Evolutionary conservation across 176 grass and related monocot species (phyloP), one percentile per base, ranked within the genome.

Genomic region (Echinochloa phyllopogon): DNA sequence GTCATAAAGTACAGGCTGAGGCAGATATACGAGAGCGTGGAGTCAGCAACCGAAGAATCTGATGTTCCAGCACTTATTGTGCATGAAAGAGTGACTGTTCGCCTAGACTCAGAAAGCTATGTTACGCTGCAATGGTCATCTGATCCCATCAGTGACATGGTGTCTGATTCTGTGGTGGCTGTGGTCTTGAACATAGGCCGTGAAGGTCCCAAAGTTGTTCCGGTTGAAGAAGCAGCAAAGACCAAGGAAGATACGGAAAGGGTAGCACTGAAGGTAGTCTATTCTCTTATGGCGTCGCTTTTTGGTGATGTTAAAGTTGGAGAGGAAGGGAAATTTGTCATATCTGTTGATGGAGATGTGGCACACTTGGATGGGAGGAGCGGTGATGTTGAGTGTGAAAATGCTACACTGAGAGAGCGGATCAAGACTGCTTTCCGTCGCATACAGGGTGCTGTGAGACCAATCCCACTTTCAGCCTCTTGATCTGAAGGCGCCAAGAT

Each of bases 101-200:
- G 78, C 76, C 87, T 85, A 41, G 96, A 98, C 29, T 90, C 93
- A 53, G 93, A 95, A 56, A 98, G 90, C 20, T 98, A 92, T 67
- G 85, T 92, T 42, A 91, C 92, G 4, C 80, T 98, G 87, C 93
- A 93, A 72, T 98, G 91, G 96, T 82, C 87, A 47, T 92, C 93
- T 0, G 91, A 98, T 77, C 91, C 96, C 43, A 94, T 98, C 17
- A 98, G 96, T 9, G 96, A 98, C 82, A 95, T 98, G 96, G 96
- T 98, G 29, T 98, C 96, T 0, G 96, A 98, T 63, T 98, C 96
- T 17, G 87, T 98, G 29, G 91, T 98, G 29, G 93, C 96, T 69
- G 88, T 92, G 91, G 87, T 95, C 75, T 87, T 94, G 89, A 95
- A 95, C 83, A 90, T 98, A 15, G 82, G 80, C 63, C 89, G 91